Conservation (phyloP, 768 basidiomycete species). For the Suillus subluteus region DNA sequence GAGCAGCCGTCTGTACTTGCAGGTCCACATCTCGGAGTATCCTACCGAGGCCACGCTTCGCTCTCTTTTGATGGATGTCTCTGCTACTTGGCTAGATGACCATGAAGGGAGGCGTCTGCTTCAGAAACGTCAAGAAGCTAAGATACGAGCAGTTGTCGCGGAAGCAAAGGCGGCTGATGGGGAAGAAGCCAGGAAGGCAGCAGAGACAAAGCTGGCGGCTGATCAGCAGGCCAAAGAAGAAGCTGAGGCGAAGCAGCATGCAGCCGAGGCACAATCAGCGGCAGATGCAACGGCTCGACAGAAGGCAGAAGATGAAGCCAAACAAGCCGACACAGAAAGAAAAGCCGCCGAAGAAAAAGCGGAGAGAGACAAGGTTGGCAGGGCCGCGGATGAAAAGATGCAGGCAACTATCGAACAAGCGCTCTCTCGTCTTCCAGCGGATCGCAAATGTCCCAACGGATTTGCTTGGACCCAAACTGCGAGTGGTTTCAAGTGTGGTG, state of each 20-base stretch:
- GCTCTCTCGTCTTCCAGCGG: not conserved
- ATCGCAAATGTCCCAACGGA: not conserved
- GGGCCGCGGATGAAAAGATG: not conserved
- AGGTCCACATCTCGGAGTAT: not conserved
- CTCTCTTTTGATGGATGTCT: slow-evolving; percentile 1
- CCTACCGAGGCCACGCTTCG: not conserved
- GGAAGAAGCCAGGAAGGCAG: not conserved
- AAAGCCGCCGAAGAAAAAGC: not conserved
- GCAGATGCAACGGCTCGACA: not conserved
- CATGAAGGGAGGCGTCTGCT: not conserved
- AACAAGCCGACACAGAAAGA: not conserved
- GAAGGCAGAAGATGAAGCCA: not conserved
- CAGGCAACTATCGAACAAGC: not conserved
- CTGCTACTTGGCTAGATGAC: not conserved
- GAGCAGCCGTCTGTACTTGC: not conserved
- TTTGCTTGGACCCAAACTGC: not conserved
- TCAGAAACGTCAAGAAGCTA: not conserved
- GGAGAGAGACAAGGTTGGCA: not conserved
- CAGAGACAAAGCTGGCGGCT: not conserved
- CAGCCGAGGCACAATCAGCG: not conserved
- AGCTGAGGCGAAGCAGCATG: not conserved
- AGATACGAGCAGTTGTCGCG: not conserved
- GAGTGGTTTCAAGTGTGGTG: too few relatives aligned
- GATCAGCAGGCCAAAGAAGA: not conserved
- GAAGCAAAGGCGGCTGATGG: not conserved